phyloP scores from a whole-genome alignment of 306 rosid genomes.

The Trifolium dubium region DNA sequence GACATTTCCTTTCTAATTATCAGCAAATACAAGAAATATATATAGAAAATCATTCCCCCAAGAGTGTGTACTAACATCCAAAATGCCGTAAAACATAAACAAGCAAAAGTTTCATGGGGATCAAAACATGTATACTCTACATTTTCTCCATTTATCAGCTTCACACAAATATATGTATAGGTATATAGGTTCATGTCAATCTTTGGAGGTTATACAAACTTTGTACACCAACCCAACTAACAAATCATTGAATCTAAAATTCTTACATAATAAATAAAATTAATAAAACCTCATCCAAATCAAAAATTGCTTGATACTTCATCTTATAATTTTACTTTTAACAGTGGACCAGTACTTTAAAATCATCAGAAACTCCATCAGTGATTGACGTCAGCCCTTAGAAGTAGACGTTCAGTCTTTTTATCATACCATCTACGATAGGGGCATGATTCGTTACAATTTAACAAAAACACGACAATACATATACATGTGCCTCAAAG shows the following conservation, averaged over 20 bases:
- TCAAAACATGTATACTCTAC: neutral
- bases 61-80: neutral
- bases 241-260: neutral
- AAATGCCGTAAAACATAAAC: neutral
- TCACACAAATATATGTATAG: too few species aligned
- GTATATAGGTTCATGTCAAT: too few species aligned
- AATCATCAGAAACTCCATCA: neutral
- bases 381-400: neutral
- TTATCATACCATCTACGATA: neutral
- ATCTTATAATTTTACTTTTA: neutral
- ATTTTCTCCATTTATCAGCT: neutral
- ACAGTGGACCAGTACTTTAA: neutral
- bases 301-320: neutral
- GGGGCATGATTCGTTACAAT: neutral
- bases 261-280: neutral
- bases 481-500: too few species aligned
- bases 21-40: neutral
- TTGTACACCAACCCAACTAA: neutral
- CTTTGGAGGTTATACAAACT: neutral
- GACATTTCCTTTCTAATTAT: neutral
- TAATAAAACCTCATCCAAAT: neutral
- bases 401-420: neutral
- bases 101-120: neutral
- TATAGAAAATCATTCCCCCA: neutral
- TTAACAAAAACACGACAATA: neutral